Evolutionary conservation across 1,139 yeast species (phyloP), one percentile per base, ranked within the genome.

Genomic region (Ogataea hybrid): DNA sequence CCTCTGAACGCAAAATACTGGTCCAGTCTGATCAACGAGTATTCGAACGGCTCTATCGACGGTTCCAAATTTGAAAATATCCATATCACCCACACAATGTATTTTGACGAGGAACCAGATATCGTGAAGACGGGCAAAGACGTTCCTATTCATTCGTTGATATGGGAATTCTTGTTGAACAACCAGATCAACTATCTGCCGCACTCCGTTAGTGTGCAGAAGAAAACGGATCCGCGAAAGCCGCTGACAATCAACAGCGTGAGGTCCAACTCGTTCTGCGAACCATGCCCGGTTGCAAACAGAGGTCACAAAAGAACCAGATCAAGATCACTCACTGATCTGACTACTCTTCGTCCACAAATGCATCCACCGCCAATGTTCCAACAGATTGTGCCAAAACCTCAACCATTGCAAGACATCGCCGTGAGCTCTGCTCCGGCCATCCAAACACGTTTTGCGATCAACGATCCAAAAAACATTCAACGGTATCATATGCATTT

Each of bases 251-350:
- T 37, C 8, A 35, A 36, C 18, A 35, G 32, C 8, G 29, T 32
- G n/a, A 34, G 20, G 21, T 28, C 38, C 9, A 34, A 34, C 25
- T 41, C 41, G 7, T 39, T 33, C 22, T n/a, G 35, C 15, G 42
- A 29, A 12, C 31, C 35, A 6, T 8, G 17, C 3, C 10, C 9
- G 6, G 30, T 23, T 7, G 25, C 18, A 4, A 18, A 38, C 15
- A 43, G 58, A 37, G 60, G 63, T 5, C 65, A 62, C 40, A 62
- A 62, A 37, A 48, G 65, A 31, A 58, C 64, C 3, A 50, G 65
- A 43, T 62, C 65, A 6, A 49, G 63, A 32, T 62, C 65, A 9
- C 46, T 61, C 35, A 58, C 59, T 20, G 62, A 60, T 28, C 48
- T 61, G 35, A 59, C 54, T 30, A 42, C 28, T 30, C 29, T 48